These are phyloP conservation scores for Aspergillus affinis DNA, from an alignment of 495 filamentous ascomycete species.

Conservation along the genomic window DNA sequence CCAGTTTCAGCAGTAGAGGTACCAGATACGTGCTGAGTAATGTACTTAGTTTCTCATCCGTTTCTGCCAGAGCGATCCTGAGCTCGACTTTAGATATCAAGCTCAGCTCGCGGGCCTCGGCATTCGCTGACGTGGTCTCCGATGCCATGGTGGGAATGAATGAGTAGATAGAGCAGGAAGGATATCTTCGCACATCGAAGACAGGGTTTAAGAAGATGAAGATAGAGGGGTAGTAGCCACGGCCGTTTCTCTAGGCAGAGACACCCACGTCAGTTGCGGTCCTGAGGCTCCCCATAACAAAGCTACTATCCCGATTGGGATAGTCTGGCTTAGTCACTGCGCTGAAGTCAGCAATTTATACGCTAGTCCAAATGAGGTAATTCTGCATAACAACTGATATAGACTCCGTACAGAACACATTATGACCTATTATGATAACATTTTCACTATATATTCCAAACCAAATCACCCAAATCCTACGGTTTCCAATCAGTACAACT, in stretches of 20 bases:
- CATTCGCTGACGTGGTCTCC: slow-evolving; percentile 34
- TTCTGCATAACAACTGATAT: too few species aligned
- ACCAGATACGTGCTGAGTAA: slow-evolving; percentile 77
- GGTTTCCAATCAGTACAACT: neutral
- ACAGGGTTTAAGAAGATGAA: neutral
- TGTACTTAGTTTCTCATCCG: slow-evolving; percentile 76
- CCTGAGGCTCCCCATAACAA: slow-evolving; percentile 1
- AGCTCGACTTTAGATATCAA: slow-evolving; percentile 90
- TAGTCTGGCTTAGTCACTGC: slow-evolving; percentile 6
- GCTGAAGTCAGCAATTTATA: neutral
- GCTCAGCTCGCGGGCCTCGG: slow-evolving; percentile 76
- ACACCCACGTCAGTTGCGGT: slow-evolving; percentile 8
- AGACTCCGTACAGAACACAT: too few species aligned
- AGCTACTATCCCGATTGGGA: slow-evolving; percentile 14
- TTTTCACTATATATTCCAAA: neutral
- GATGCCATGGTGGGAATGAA: slow-evolving; percentile 36
- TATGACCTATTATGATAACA: neutral
- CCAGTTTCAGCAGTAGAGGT: slow-evolving; percentile 79
- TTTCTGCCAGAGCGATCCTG: slow-evolving; percentile 78
- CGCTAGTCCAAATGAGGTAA: too few species aligned
- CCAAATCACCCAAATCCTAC: neutral
- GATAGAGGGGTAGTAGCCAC: neutral
- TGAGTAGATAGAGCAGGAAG: neutral
- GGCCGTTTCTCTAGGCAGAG: slow-evolving; percentile 5
- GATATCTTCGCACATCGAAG: slow-evolving; percentile 6